phyloP scores from a whole-genome alignment of 495 filamentous ascomycete genomes.

The Annulohypoxylon bovei region DNA sequence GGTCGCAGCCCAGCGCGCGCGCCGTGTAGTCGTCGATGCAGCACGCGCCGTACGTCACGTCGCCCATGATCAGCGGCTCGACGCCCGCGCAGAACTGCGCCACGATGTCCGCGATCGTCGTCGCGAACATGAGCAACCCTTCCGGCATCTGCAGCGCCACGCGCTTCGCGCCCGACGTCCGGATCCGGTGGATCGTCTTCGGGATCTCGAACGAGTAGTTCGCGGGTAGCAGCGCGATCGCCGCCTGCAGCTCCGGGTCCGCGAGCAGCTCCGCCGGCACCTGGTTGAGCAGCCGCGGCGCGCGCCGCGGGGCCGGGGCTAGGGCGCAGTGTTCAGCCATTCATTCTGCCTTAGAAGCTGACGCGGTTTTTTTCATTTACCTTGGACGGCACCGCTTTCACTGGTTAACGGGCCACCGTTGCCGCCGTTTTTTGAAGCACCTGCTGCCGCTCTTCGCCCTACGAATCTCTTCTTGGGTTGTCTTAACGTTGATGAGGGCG shows the following conservation, averaged over 20 bases:
- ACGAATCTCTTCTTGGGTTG: conserved; percentile 85
- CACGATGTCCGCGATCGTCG: conserved; percentile 97
- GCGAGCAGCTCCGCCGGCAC: conserved; percentile 87
- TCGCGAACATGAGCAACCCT: conserved; percentile 93
- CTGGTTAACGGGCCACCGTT: conserved; percentile 63
- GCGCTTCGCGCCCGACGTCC: conserved; percentile 75
- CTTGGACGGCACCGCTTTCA: conserved; percentile 72
- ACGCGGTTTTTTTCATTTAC: conserved; percentile 45
- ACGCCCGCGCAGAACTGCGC: conserved; percentile 91
- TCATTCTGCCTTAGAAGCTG: conserved; percentile 14
- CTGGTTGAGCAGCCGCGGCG: conserved; percentile 83
- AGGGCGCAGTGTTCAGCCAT: conserved; percentile 11
- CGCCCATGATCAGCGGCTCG: conserved; percentile 97
- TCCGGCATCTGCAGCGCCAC: conserved; percentile 97
- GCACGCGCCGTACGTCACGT: conserved; percentile 98
- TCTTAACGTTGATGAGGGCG: conserved; percentile 44
- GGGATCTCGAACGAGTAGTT: conserved; percentile 99
- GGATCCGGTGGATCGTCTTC: conserved; percentile 96
- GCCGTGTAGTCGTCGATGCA: conserved; percentile 99
- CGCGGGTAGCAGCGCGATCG: conserved; percentile 83
- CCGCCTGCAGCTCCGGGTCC: conserved; percentile 87
- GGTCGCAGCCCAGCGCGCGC: conserved; percentile 89
- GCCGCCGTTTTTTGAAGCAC: conserved; percentile 61
- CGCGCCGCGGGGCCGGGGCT: conserved; percentile 70
- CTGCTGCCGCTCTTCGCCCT: conserved; percentile 64